These are phyloP conservation scores for Knufia petricola DNA, from an alignment of 2,329 filamentous ascomycete species.

Conservation along the genomic window DNA sequence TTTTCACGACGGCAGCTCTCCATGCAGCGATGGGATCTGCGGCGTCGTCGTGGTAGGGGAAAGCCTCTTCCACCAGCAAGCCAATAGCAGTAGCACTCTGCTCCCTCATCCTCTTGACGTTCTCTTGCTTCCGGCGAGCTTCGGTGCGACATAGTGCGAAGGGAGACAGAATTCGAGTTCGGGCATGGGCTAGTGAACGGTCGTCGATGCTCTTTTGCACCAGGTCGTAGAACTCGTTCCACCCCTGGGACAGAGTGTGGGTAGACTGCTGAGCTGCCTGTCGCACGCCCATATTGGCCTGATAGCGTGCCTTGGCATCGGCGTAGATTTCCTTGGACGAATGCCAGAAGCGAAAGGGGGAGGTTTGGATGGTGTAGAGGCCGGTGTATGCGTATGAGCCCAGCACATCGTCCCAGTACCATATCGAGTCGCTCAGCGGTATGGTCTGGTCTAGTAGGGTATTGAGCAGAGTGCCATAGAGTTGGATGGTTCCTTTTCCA, in stretches of 20 bases:
- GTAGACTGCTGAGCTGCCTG: constrained; percentile 21
- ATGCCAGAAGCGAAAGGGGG: constrained; percentile 62
- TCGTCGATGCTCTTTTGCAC: constrained; percentile 67
- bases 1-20: constrained; percentile 70
- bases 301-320: constrained; percentile 23
- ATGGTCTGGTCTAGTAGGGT: constrained; percentile 74
- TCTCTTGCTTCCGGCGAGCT: constrained; percentile 62
- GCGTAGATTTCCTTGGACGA: constrained; percentile 62
- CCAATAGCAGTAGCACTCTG: constrained; percentile 80
- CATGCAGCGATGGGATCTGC: constrained; percentile 39
- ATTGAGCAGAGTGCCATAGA: constrained; percentile 69
- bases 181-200: constrained; percentile 60
- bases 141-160: constrained; percentile 66
- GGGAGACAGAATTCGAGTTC: constrained; percentile 64
- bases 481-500: constrained; percentile 85
- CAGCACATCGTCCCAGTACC: constrained; percentile 90
- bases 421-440: constrained; percentile 73
- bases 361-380: constrained; percentile 78
- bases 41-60: constrained; percentile 47
- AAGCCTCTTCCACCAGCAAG: constrained; percentile 74
- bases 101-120: constrained; percentile 62
- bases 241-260: constrained; percentile 33
- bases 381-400: constrained; percentile 68
- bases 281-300: constrained; percentile 22
- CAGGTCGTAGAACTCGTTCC: constrained; percentile 64